Conservation (phyloP, 2,329 filamentous ascomycete species). For the Epichloe gansuensis region DNA sequence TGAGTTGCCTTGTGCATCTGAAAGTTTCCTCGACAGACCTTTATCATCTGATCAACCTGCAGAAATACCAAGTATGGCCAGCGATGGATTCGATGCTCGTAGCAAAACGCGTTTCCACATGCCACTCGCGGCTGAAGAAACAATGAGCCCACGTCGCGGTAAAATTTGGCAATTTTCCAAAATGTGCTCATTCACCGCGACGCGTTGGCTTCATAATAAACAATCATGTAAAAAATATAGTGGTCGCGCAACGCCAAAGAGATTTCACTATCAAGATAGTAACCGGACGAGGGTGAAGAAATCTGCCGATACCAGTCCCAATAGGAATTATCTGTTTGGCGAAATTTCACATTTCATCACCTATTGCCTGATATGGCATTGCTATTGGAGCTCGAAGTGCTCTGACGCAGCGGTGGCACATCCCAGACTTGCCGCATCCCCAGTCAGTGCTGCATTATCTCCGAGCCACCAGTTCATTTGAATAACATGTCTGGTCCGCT, state of each 20-base stretch:
- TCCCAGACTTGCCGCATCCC: background rate
- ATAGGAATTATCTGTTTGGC: background rate
- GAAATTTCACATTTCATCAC: background rate
- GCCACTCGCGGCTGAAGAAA: background rate
- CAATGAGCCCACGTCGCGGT: background rate
- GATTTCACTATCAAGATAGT: background rate
- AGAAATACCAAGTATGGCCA: background rate
- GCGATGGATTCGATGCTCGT: background rate
- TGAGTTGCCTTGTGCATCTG: background rate
- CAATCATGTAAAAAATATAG: background rate
- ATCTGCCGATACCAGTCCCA: background rate
- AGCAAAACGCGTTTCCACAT: background rate
- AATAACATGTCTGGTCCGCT: background rate
- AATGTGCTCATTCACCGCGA: background rate
- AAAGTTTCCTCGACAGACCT: background rate
- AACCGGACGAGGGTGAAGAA: background rate
- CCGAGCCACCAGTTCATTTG: background rate
- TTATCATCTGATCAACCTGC: background rate
- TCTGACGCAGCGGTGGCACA: conserved; percentile 1
- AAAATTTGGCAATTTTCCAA: background rate
- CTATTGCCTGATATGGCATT: background rate
- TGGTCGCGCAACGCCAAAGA: background rate
- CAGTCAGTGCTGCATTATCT: background rate
- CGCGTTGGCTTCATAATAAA: background rate
- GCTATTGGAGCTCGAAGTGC: background rate